Evolutionary conservation across 2,329 filamentous ascomycete genomes (phyloP), one percentile per base, ranked within the genome.

Genomic region (Thielaviopsis populi): DNA sequence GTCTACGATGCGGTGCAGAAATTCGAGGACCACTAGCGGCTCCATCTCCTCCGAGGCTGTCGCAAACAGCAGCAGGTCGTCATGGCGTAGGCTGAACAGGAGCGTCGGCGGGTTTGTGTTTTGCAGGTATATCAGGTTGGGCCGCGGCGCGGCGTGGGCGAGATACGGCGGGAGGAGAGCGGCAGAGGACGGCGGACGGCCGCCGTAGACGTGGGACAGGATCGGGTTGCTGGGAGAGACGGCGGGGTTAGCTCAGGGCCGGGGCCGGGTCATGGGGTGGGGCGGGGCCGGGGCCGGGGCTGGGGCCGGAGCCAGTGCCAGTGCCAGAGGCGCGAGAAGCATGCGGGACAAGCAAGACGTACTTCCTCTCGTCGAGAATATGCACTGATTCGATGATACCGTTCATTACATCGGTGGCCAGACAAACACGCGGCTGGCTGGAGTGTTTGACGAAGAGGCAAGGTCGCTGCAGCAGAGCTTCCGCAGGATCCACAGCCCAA

Each of bases 361-460:
- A 95, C 91, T 91, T 90, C 76, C 91, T 85, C 79, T 96, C 91
- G 82, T 97, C 91, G 75, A 88, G 96, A 73, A 99, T 91, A 79
- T 97, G 92, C 71, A 99, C 80, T 73, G 92, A 94, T 79, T 97
- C 92, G 72, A 99, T 88, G 72, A 88, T 84, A 77, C 89, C 85
- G 77, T 83, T 89, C 88, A 91, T 92, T 73, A 75, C 27, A 56
- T 56, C 53, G 27, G 27, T 33, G 10, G n/a, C 13, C n/a, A 8
- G 17, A 5, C 53, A 33, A 13, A 46, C n/a, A n/a, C n/a, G 15
- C 42, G n/a, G 42, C 42, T 46, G 13, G 42, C 17, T 56, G 17
- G 13, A 56, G 17, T n/a, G 17, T 33, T 33, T 10, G 17, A 37
- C 17, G 24, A 37, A 46, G 15, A 17, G n/a, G 15, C 24, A 19